phyloP scores from a whole-genome alignment of 306 rosid species.

The Adenanthera pavonina region DNA sequence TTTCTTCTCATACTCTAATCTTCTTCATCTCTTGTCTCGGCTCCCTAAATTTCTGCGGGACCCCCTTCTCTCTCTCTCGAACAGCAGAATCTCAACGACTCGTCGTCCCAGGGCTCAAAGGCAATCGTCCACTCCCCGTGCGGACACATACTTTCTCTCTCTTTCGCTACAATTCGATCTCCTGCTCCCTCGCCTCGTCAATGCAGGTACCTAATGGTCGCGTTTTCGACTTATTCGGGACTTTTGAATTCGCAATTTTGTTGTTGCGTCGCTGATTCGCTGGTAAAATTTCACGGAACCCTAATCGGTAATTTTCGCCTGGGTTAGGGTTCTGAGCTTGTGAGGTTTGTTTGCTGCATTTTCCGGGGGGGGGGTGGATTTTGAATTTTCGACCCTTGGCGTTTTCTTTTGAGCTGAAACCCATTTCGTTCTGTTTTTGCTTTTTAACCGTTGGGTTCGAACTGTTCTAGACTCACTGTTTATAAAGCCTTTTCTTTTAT shows the following conservation, averaged over 20 bases:
- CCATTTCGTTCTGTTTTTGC: constrained; percentile 21
- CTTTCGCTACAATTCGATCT: constrained; percentile 44
- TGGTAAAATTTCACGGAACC: constrained; percentile 49
- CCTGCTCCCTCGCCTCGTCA: constrained; percentile 56
- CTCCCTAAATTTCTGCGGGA: constrained; percentile 48
- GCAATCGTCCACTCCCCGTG: constrained; percentile 30
- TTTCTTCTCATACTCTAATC: constrained; percentile 17
- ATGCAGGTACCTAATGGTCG: constrained; percentile 62
- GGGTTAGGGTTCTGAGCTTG: constrained; percentile 40
- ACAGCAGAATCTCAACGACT: constrained; percentile 50
- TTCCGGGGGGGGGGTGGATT: not conserved
- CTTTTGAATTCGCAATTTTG: constrained; percentile 24
- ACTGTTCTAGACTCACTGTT: constrained; percentile 32
- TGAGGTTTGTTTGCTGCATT: not conserved
- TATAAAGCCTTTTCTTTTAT: constrained; percentile 16
- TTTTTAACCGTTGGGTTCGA: not conserved
- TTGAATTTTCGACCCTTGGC: constrained; percentile 24
- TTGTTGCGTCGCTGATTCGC: not conserved
- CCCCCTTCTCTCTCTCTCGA: constrained; percentile 43
- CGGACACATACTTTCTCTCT: constrained; percentile 31
- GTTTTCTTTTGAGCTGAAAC: constrained; percentile 12
- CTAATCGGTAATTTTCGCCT: constrained; percentile 42
- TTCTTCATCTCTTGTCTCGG: constrained; percentile 6
- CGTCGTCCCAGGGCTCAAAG: constrained; percentile 26
- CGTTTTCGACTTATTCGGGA: constrained; percentile 25